phyloP scores from a whole-genome alignment of 2,329 filamentous ascomycete species.

The Elsinoe ampelina region DNA sequence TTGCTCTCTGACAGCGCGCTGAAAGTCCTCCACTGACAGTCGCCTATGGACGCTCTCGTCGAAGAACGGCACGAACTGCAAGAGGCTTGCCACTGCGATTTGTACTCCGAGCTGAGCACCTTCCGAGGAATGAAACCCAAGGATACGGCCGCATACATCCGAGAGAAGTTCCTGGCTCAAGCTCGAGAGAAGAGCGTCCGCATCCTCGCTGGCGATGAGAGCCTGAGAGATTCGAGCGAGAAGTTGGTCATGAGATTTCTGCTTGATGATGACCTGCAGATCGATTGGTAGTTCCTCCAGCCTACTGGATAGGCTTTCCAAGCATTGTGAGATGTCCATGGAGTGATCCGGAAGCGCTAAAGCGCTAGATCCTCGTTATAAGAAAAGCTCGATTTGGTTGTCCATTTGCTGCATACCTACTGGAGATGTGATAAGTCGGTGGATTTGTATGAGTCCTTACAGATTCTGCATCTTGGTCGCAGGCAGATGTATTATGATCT shows the following conservation, averaged over 20 bases:
- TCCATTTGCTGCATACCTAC: neutral
- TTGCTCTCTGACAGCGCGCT: constrained; percentile 13
- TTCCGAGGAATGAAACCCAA: neutral
- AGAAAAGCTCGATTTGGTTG: neutral
- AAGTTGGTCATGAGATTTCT: constrained; percentile 55
- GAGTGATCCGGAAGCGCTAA: neutral
- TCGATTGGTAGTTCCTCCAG: constrained; percentile 58
- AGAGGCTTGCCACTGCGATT: constrained; percentile 49
- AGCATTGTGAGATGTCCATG: constrained; percentile 17
- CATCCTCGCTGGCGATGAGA: constrained; percentile 60
- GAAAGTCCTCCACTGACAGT: constrained; percentile 4
- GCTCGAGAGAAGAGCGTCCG: constrained; percentile 58
- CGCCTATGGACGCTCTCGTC: constrained; percentile 58
- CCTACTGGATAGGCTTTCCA: constrained; percentile 15
- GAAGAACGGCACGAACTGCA: constrained; percentile 75
- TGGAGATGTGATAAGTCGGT: neutral
- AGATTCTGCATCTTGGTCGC: constrained; percentile 27
- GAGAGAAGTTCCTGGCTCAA: constrained; percentile 67
- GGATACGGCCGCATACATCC: constrained; percentile 53
- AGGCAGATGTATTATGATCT: neutral
- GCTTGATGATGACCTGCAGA: constrained; percentile 57
- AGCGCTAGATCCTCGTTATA: neutral
- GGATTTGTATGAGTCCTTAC: constrained; percentile 35
- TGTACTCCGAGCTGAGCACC: neutral
- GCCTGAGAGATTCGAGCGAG: constrained; percentile 61